A percentile compares a stretch with the other conserved stretches of the same genome.
phyloP scores from a whole-genome alignment of 1,139 yeast species.

The Dujonia santamariae region DNA sequence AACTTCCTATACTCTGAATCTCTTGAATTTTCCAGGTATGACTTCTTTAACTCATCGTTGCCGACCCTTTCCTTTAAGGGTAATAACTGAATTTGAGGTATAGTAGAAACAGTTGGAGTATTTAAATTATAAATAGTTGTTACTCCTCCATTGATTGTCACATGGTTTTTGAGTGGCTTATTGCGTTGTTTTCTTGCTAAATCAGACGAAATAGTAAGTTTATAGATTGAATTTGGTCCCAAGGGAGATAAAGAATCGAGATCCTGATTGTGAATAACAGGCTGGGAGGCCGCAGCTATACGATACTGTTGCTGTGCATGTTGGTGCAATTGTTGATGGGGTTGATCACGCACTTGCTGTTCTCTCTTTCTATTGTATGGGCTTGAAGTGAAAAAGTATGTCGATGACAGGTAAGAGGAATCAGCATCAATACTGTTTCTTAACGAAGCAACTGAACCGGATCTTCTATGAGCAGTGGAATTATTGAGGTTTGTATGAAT shows the following conservation, averaged over 20 bases:
- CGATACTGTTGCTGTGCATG: conserved; percentile 12
- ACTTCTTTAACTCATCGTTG: conserved; percentile 40
- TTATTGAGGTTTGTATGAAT: conserved; percentile 1
- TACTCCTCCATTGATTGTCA: conserved; percentile 40
- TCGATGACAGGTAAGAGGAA: conserved; percentile 30
- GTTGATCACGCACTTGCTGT: conserved; percentile 2
- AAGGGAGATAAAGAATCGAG: conserved; percentile 48
- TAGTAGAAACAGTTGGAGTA: conserved; percentile 77
- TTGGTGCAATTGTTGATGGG: conserved; percentile 11
- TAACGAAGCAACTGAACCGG: conserved; percentile 24
- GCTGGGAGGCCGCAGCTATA: conserved; percentile 6
- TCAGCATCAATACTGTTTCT: conserved; percentile 39
- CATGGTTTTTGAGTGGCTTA: conserved; percentile 30
- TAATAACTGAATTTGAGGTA: conserved; percentile 76
- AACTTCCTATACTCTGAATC: conserved; percentile 55
- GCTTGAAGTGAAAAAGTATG: conserved; percentile 16
- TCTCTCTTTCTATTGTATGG: conserved; percentile 14
- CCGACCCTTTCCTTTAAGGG: conserved; percentile 51
- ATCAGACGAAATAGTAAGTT: conserved; percentile 62
- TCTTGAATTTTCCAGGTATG: conserved; percentile 42
- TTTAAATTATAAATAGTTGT: conserved; percentile 44
- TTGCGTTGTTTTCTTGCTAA: conserved; percentile 34
- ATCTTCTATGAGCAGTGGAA: conserved; percentile 13
- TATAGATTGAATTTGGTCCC: conserved; percentile 79
- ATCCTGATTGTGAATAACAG: conserved; percentile 5